Base-by-base conservation (phyloP, 495 filamentous ascomycete genomes). In the Halenospora varia region DNA sequence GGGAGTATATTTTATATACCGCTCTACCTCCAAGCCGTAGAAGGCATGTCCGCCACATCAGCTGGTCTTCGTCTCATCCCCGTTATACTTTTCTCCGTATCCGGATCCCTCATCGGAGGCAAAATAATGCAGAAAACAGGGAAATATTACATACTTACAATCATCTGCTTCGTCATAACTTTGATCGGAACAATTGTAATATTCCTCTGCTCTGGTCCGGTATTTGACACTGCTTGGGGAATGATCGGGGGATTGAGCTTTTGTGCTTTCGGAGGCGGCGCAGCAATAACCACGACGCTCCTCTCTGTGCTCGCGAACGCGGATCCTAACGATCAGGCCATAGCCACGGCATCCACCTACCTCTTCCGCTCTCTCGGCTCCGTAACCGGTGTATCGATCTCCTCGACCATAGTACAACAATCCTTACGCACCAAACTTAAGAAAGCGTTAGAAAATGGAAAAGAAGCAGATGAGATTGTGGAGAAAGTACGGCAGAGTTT, bases 301-400 rank as follows among this genome's bases (percentile, higher is more conserved):
- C 67, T 77, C 47, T 72, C 69, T 24, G 53, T 79, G 61, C 86
- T 95, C 62, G 83, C 88, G 25, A 92, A 92, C 62, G 79, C 86
- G 0, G 71, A 78, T 8, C 75, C 71, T 0, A 77, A 80, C 40
- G 89, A 94, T 60, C 84, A 89, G 56, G 90, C 90, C 0, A 79
- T 95, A 2, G 86, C 85, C 2, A 92, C 89, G 11, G 91, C 91
- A 1, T 92, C 88, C 68, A 89, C 84, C 1, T 96, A 95, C 68
- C 80, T 95, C 1, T 96, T 96, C 77, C 85, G 91, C 2, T 86
- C 87, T 3, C 74, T 95, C 10, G 91, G 91, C n/a, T 85, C 82
- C 2, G 85, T 90, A 9, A 78, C 89, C 18, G 89, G 90, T 9
- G 69, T 95, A 39, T 86, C 86, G 20, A 66, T 89, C 22, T 78